Evolutionary conservation across 2,329 filamentous ascomycete species (phyloP), one percentile per base, ranked within the genome.

Genomic region (Aureobasidium sp.): DNA sequence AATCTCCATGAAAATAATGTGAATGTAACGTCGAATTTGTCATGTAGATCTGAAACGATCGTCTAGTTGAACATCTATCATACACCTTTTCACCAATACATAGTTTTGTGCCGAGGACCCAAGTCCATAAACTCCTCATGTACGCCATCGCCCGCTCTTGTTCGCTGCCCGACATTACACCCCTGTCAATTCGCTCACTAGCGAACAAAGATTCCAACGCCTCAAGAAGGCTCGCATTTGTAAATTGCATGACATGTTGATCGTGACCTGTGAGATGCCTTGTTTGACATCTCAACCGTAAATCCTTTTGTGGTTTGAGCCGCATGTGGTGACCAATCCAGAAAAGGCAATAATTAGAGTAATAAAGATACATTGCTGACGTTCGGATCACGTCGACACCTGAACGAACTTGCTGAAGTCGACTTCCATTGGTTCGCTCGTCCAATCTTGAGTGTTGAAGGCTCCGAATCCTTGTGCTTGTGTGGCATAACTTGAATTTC

Each of bases 381-480:
- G 31, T 48, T 8, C 31, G 7, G 14, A 58, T 56, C 37, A 55
- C 34, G 60, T 56, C 42, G 60, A 39, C 17, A 70, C 69, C 39
- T 67, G 66, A 20, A 72, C 66, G 63, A 66, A 72, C 53, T 68
- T 66, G 57, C 62, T 68, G 63, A 72, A 69, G 27, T 73, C 70
- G 34, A 70, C 41, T 36, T 73, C 70, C 65, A 70, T 65, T 36
- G 57, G 57, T 27, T 70, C 61, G 58, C 64, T 64, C 62, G 61
- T 41, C 41, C 61, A 53, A n/a, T 64, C 62, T 37, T 59, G 57
- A 11, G 44, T 9, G n/a, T 47, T 63, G 53, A 49, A 63, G 17
- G 49, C 14, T 27, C 27, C 39, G 17, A 62, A 56, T 22, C 29
- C 60, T 56, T 42, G 41, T 53, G 59, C 49, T 1, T 31, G 41